phyloP scores from a whole-genome alignment of 805 yeast species.

The Suhomyces vadensis region DNA sequence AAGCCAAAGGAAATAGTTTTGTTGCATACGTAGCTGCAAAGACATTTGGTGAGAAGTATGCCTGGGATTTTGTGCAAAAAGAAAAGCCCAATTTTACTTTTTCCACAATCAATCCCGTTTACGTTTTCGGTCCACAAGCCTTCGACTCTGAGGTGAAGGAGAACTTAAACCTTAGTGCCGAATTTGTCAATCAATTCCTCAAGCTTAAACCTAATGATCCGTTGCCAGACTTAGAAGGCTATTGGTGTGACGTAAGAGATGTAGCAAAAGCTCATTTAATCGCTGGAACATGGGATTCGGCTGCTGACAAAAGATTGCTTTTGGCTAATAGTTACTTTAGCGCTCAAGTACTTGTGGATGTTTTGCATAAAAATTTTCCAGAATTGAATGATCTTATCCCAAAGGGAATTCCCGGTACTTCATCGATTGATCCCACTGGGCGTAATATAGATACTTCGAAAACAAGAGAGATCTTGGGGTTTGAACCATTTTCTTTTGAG shows the following conservation, averaged over 20 bases:
- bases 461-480: constrained; percentile 39
- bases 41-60: constrained; percentile 59
- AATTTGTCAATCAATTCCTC: constrained; percentile 18
- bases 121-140: constrained; percentile 45
- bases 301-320: constrained; percentile 31
- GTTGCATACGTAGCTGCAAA: constrained; percentile 59
- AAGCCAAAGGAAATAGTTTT: constrained; percentile 39
- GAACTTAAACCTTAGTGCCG: constrained; percentile 17
- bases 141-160: constrained; percentile 26
- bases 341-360: constrained; percentile 32
- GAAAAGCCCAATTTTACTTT: constrained; percentile 26
- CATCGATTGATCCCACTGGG: constrained; percentile 8
- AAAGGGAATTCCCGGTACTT: constrained; percentile 36
- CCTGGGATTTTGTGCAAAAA: constrained; percentile 54
- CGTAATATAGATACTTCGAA: constrained; percentile 36
- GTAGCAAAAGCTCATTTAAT: constrained; percentile 17
- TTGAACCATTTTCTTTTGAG: too few species aligned
- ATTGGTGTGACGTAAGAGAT: constrained; percentile 18
- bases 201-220: constrained; percentile 16
- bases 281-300: constrained; percentile 14
- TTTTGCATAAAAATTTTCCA: constrained; percentile 42
- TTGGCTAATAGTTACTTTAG: constrained; percentile 20
- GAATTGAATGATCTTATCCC: constrained; percentile 47
- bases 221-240: constrained; percentile 17
- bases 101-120: constrained; percentile 35